phyloP scores from a whole-genome alignment of 1,139 yeast genomes.

The Insectozyma bohioensis region DNA sequence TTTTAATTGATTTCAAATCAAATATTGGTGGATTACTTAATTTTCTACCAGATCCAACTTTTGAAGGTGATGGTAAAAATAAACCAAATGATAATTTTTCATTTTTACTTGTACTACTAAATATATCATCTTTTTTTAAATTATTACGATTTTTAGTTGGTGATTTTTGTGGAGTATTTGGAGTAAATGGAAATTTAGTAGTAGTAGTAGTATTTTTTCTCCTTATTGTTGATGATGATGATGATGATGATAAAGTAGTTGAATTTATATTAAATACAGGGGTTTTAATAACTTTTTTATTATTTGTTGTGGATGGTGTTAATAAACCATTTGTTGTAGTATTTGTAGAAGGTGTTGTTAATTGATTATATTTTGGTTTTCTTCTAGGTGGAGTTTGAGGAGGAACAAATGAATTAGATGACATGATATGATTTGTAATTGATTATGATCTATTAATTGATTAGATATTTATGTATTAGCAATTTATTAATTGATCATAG shows the following conservation, averaged over 20 bases:
- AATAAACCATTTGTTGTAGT: constrained; percentile 6
- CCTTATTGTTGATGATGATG: background rate
- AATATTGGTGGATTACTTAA: constrained; percentile 8
- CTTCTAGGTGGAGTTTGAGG: constrained; percentile 12
- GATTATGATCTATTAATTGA: no score
- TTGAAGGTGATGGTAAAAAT: constrained; percentile 43
- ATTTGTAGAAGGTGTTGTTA: constrained; percentile 4
- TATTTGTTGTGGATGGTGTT: constrained; percentile 7
- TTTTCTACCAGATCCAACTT: constrained; percentile 39
- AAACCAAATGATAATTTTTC: constrained; percentile 25
- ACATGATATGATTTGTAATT: constrained; percentile 17
- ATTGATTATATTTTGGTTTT: background rate
- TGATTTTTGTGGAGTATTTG: constrained; percentile 40
- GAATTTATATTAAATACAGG: constrained; percentile 3
- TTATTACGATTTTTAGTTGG: constrained; percentile 17
- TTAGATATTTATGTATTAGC: no score
- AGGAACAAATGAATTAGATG: constrained; percentile 11
- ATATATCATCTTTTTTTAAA: constrained; percentile 1
- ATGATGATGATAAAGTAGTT: background rate
- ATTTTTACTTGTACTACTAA: constrained; percentile 4
- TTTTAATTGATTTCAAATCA: constrained; percentile 11
- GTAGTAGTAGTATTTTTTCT: background rate
- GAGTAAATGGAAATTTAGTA: constrained; percentile 26
- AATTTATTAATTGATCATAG: no score
- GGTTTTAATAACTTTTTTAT: constrained; percentile 3